Evolutionary conservation across 148 eudicot genomes (phyloP), one percentile per base, ranked within the genome.

Genomic region (Rhododendron williamsianum): DNA sequence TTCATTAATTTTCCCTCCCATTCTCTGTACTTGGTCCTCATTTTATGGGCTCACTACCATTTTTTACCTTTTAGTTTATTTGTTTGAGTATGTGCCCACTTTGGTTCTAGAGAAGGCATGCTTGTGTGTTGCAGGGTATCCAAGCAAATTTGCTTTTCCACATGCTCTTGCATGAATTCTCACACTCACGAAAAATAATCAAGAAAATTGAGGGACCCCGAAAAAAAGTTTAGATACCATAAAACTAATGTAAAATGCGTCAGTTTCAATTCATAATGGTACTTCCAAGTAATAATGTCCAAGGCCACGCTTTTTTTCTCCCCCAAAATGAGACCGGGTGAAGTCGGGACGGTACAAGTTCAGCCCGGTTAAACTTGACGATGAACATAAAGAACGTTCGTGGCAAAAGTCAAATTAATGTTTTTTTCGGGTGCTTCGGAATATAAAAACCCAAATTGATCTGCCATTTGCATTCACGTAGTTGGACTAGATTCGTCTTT

Each of bases 91-190:
- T 84, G 86, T 58, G 81, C 71, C 82, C 49, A 84, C 86, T 84
- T 84, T 43, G 74, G 41, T 76, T 58, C 23, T 78, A 23, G 74
- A 84, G 76, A 78, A 84, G 82, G 86, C 81, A 80, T 76, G 81
- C 74, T 76, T 77, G 82, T 77, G 65, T 25, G 12, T 54, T 41
- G 60, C 78, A 63, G 41, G 51, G 63, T 58, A 46, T 74, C 63
- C 77, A 41, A 76, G 85, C 60, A 76, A 67, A 2, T 30, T 71
- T 41, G 4, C 76, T 79, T 84, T 84, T 77, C 30, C 86, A 58
- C 81, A 58, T 78, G 74, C 84, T 38, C 84, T 4, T 82, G 84
- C 76, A 41, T 60, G 35, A 52, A 82, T 67, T 30, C 25, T 23
- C 30, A 45, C 54, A 77, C 48, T 36, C 79, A 21, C 11, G 9